Percentiles rank a stretch among this genome's conserved stretches.
phyloP scores from a whole-genome alignment of 257 asterid genomes.

The Thymus quinquecostatus region DNA sequence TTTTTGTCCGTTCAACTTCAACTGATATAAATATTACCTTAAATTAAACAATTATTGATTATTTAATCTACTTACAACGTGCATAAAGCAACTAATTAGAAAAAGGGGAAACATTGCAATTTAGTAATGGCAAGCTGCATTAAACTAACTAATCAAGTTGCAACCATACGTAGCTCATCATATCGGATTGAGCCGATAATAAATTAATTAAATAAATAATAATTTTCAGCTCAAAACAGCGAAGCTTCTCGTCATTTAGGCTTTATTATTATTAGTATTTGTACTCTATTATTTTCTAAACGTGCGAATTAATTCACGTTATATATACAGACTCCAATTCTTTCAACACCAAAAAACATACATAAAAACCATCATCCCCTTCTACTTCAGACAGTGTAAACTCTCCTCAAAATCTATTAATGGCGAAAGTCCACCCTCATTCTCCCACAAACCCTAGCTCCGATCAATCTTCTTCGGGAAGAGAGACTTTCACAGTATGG shows the following conservation, averaged over 20 bases:
- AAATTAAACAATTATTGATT: background rate
- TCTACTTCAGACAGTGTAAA: background rate
- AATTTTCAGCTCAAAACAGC: background rate
- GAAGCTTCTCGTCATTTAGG: background rate
- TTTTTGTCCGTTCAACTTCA: too few relatives aligned
- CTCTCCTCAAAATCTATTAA: background rate
- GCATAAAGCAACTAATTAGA: background rate
- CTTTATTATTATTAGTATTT: background rate
- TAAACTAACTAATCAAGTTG: background rate
- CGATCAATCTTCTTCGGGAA: constrained; percentile 30
- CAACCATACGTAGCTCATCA: background rate
- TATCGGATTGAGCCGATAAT: background rate
- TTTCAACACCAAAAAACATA: background rate
- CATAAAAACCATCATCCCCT: background rate
- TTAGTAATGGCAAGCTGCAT: background rate
- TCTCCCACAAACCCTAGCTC: constrained; percentile 2
- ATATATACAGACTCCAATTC: background rate
- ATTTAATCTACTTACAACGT: background rate
- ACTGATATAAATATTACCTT: too few relatives aligned
- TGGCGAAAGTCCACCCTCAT: constrained; percentile 73
- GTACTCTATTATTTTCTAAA: background rate
- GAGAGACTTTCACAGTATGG: constrained; percentile 68
- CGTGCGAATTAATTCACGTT: background rate
- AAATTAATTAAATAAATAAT: background rate
- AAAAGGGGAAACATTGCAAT: background rate